phyloP scores from a whole-genome alignment of 805 yeast genomes.

The Metschnikowia colocasiae region DNA sequence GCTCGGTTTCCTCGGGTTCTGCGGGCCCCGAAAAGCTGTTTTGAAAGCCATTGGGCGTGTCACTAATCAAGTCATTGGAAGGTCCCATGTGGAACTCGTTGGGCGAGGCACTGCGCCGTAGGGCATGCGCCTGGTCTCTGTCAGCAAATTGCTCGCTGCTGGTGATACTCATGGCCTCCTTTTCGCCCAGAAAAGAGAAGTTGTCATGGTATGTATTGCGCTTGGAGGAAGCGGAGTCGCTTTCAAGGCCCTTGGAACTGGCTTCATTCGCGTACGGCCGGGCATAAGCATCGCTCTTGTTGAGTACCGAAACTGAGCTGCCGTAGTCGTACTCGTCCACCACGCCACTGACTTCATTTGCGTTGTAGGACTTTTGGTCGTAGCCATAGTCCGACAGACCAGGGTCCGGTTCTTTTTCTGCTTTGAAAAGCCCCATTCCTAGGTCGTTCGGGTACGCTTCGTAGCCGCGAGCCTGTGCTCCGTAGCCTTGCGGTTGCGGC shows the following conservation, averaged over 20 bases:
- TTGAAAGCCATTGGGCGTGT: neutral
- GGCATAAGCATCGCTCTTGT: neutral
- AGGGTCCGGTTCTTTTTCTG: neutral
- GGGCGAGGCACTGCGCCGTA: neutral
- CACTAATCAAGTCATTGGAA: neutral
- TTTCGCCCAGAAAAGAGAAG: neutral
- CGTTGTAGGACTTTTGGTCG: neutral
- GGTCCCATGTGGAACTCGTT: neutral
- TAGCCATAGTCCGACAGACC: neutral
- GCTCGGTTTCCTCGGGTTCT: neutral
- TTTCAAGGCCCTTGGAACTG: neutral
- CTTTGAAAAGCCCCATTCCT: neutral
- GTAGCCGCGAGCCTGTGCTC: neutral
- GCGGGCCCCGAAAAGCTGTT: neutral
- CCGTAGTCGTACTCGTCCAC: constrained; percentile 1
- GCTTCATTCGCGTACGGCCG: neutral
- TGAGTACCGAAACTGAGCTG: constrained; percentile 3
- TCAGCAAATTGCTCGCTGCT: neutral
- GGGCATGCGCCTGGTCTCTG: neutral
- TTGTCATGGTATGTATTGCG: neutral
- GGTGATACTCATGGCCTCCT: neutral
- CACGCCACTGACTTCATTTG: neutral
- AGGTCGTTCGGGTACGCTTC: neutral
- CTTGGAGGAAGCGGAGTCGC: neutral
- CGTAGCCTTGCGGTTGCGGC: neutral